phyloP scores from a whole-genome alignment of 441 rosid genomes.

The Pelargonium fulgidum region DNA sequence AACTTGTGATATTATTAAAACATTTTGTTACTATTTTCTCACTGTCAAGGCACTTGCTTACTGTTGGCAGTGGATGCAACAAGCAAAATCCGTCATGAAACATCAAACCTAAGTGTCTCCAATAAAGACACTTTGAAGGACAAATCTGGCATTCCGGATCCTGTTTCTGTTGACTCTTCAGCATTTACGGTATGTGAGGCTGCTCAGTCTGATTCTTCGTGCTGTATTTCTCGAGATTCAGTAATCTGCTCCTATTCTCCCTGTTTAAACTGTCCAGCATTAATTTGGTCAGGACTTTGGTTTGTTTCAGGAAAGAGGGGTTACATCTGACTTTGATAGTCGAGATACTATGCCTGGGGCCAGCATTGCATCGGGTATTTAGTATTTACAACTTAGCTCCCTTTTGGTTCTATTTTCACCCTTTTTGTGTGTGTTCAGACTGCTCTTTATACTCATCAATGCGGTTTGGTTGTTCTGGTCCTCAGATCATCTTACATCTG shows the following conservation, averaged over 20 bases:
- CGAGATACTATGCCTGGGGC: constrained; percentile 32
- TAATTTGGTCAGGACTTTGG: constrained; percentile 20
- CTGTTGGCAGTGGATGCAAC: too few species aligned
- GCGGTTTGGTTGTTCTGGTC: constrained; percentile 23
- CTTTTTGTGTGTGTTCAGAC: constrained; percentile 5
- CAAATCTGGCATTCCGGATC: constrained; percentile 18
- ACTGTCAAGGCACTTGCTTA: too few species aligned
- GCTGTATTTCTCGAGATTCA: constrained; percentile 12
- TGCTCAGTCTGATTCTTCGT: constrained; percentile 14
- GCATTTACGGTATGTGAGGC: constrained; percentile 11
- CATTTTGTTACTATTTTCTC: background rate
- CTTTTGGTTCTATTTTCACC: constrained; percentile 12
- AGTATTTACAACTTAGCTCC: constrained; percentile 30
- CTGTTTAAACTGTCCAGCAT: constrained; percentile 14
- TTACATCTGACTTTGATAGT: constrained; percentile 33
- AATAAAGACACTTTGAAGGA: constrained; percentile 13
- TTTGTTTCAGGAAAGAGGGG: constrained; percentile 37
- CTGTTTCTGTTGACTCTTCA: constrained; percentile 15
- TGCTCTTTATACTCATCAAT: constrained; percentile 33
- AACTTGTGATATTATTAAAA: background rate
- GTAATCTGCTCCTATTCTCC: constrained; percentile 12
- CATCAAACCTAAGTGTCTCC: background rate
- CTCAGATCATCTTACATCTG: constrained; percentile 30
- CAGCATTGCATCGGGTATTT: constrained; percentile 29
- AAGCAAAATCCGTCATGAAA: background rate